phyloP scores from a whole-genome alignment of 2,329 filamentous ascomycete species.

The Alternaria postmessia region DNA sequence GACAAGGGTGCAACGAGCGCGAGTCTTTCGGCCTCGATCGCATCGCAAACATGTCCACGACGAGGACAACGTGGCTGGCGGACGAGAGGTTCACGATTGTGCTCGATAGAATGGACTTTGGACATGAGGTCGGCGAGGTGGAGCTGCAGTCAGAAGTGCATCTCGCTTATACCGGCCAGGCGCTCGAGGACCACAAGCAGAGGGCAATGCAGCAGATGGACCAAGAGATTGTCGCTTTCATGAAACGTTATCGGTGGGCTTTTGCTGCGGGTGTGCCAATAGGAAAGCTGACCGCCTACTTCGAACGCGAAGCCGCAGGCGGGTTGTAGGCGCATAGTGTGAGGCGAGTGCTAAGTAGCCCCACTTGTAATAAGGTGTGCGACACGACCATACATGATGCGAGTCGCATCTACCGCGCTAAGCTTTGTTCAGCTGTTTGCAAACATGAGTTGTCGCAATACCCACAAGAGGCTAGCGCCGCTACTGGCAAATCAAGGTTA shows the following conservation, averaged over 20 bases:
- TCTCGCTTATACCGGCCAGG: constrained; percentile 5
- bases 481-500: background rate
- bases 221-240: constrained; percentile 17
- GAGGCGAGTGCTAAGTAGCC: background rate
- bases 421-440: background rate
- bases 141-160: constrained; percentile 36
- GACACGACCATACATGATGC: background rate
- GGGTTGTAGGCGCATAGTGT: background rate
- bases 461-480: background rate
- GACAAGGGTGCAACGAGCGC: constrained; percentile 18
- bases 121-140: constrained; percentile 46
- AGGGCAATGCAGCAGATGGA: constrained; percentile 21
- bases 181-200: constrained; percentile 14
- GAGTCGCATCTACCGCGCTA: background rate
- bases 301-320: constrained; percentile 12
- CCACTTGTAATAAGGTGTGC: background rate
- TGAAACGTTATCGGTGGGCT: constrained; percentile 19
- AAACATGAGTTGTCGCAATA: background rate
- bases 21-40: constrained; percentile 15
- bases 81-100: constrained; percentile 27
- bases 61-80: constrained; percentile 35
- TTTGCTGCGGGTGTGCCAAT: constrained; percentile 20
- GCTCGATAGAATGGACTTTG: constrained; percentile 32
- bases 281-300: constrained; percentile 24
- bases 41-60: constrained; percentile 33